Evolutionary conservation across 495 filamentous ascomycete genomes (phyloP), one percentile per base, ranked within the genome.

Genomic region (Pseudomonodictys pantanalensis): DNA sequence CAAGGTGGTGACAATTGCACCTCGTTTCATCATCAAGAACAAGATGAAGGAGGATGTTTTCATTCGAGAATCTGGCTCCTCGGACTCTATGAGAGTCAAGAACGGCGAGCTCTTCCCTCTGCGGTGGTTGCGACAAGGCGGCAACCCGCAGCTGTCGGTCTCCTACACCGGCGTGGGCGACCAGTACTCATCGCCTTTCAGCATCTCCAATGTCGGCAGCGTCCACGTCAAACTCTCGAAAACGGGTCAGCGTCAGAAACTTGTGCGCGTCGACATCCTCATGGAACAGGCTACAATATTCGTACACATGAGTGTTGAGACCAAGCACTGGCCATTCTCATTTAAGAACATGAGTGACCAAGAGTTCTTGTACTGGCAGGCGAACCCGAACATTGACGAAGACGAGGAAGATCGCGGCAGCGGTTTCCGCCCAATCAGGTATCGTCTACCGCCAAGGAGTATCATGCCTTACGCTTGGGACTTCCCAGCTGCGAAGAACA

Each of bases 401-500:
- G 92, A 96, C 46, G 83, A 86, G 54, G 87, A 92, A 60, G 90
- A 95, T 62, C 77, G 81, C 38, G 76, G 76, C 24, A 89, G 86
- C 47, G 87, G 89, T 5, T 98, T 92, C 88, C 83, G 88, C 52
- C 90, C 89, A 10, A 88, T 97, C 61, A 78, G 89, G 35, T 98
- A 98, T 70, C 88, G 92, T n/a, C 81, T 98, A 12, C 93, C 93
- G 2, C 84, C 91, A 6, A 81, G 95, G 29, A 97, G 92, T 71
- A 96, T 97, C 73, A 98, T 98, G 93, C 92, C 95, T 3, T 98
- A 98, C 69, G 92, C 93, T 26, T 98, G 93, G 93, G 95, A 98
- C 70, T 97, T 93, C 75, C 93, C 93, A 1, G 91, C 93, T 4
- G 90, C 91, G n/a, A 96, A 95, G 73, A 87, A 87, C 73, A 96